Percentiles rank a stretch among this genome's conserved stretches.
phyloP scores from a whole-genome alignment of 345 rosid species.

The Populus tremula region DNA sequence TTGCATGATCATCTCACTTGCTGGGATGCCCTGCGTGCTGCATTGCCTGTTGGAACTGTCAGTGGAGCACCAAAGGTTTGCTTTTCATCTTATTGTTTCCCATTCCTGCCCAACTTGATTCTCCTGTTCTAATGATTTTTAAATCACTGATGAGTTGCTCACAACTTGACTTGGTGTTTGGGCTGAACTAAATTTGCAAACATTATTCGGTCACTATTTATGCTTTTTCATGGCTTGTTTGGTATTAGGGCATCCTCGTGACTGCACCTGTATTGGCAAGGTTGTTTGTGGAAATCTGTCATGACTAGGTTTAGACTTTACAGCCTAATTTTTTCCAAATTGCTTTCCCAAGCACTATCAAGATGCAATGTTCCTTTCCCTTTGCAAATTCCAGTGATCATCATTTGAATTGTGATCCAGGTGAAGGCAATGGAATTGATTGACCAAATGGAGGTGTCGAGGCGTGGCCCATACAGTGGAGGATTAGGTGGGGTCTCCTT shows the following conservation, averaged over 20 bases:
- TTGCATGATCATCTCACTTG: conserved; percentile 58
- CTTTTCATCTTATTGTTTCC: too few species aligned
- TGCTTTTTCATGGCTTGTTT: not conserved
- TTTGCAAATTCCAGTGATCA: not conserved
- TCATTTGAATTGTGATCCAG: conserved; percentile 21
- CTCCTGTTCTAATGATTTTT: not conserved
- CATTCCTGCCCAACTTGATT: not conserved
- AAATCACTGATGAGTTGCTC: not conserved
- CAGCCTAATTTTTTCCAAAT: not conserved
- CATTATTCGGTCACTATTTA: not conserved
- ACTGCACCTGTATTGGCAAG: not conserved
- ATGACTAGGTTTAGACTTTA: not conserved
- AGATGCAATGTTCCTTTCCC: not conserved
- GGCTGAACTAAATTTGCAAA: not conserved
- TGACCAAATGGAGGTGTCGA: conserved; percentile 60
- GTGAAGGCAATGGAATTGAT: conserved; percentile 88
- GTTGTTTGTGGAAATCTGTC: not conserved
- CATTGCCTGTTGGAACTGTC: conserved; percentile 87
- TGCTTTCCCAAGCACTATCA: not conserved
- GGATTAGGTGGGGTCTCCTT: conserved; percentile 81
- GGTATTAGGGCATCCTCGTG: not conserved
- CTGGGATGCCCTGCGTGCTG: conserved; percentile 81
- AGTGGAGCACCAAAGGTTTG: conserved; percentile 89
- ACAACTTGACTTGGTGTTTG: not conserved
- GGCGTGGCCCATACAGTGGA: conserved; percentile 93